These are phyloP conservation scores for Penicillium sumatraense DNA, from an alignment of 2,329 filamentous ascomycete species.

Conservation along the genomic window DNA sequence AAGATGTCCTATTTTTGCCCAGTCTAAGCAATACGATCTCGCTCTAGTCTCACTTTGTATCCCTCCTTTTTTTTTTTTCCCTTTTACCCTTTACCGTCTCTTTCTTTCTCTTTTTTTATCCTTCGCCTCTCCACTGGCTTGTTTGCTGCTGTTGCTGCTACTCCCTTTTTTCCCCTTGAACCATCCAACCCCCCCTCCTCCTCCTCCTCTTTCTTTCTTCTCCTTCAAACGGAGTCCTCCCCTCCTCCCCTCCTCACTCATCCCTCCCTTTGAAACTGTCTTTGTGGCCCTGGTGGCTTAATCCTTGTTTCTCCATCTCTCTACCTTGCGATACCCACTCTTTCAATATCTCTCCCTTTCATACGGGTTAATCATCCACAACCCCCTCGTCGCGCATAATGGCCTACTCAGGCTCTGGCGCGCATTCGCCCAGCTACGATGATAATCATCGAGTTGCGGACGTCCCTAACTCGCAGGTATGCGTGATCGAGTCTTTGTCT, in stretches of 20 bases:
- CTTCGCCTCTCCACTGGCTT: slow-evolving; percentile 11
- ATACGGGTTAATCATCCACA: slow-evolving; percentile 14
- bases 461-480: slow-evolving; percentile 64
- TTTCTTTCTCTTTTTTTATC: slow-evolving; percentile 13
- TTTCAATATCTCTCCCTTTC: slow-evolving; percentile 3
- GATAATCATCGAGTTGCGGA: slow-evolving; percentile 69
- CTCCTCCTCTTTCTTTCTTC: not conserved
- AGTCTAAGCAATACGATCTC: slow-evolving; percentile 17
- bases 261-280: slow-evolving; percentile 1
- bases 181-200: not conserved
- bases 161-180: not conserved
- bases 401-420: slow-evolving; percentile 66
- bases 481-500: slow-evolving; percentile 29
- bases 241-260: not conserved
- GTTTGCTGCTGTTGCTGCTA: too few species aligned
- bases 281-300: slow-evolving; percentile 25
- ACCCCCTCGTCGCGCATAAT: slow-evolving; percentile 45
- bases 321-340: slow-evolving; percentile 14
- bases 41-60: slow-evolving; percentile 19
- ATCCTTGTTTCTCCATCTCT: slow-evolving; percentile 6
- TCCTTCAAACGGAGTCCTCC: not conserved
- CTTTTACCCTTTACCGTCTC: slow-evolving; percentile 16
- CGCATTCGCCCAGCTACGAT: slow-evolving; percentile 54
- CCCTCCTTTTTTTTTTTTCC: slow-evolving; percentile 19
- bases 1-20: slow-evolving; percentile 29